phyloP scores from a whole-genome alignment of 2,329 filamentous ascomycete species.

The Cercospora canescens region DNA sequence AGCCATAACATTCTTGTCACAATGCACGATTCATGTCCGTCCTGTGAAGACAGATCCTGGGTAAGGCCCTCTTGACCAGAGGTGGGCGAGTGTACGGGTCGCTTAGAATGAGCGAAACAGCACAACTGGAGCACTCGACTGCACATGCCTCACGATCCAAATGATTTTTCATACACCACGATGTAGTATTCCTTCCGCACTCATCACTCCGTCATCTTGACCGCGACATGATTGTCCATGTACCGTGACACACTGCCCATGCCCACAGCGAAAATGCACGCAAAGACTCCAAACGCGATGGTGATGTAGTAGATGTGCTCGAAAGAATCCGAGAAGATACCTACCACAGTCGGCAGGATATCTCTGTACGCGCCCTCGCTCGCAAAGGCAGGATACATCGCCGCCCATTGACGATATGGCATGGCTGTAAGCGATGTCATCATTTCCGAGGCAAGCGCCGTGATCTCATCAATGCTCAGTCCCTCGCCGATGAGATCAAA shows the following conservation, averaged over 20 bases:
- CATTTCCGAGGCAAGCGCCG: neutral
- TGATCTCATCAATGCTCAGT: neutral
- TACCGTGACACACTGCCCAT: neutral
- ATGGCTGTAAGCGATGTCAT: constrained; percentile 8
- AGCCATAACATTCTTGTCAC: too few relatives aligned
- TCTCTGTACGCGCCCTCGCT: neutral
- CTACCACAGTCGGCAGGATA: neutral
- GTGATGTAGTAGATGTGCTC: constrained; percentile 6
- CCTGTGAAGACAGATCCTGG: too few relatives aligned
- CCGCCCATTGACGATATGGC: constrained; percentile 3
- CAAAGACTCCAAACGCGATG: constrained; percentile 4
- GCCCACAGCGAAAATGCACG: neutral
- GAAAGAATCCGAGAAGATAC: neutral
- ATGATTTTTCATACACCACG: neutral
- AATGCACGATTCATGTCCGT: too few relatives aligned
- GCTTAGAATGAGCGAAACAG: too few relatives aligned
- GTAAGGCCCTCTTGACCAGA: too few relatives aligned
- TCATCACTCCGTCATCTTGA: neutral
- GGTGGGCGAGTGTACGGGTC: too few relatives aligned
- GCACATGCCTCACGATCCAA: neutral
- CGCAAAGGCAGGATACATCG: neutral
- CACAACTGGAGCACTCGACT: neutral
- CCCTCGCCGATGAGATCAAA: neutral
- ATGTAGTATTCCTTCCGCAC: neutral
- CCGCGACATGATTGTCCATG: constrained; percentile 6